These are phyloP conservation scores for Apiospora arundinis DNA, from an alignment of 2,329 filamentous ascomycete species.

Conservation along the genomic window DNA sequence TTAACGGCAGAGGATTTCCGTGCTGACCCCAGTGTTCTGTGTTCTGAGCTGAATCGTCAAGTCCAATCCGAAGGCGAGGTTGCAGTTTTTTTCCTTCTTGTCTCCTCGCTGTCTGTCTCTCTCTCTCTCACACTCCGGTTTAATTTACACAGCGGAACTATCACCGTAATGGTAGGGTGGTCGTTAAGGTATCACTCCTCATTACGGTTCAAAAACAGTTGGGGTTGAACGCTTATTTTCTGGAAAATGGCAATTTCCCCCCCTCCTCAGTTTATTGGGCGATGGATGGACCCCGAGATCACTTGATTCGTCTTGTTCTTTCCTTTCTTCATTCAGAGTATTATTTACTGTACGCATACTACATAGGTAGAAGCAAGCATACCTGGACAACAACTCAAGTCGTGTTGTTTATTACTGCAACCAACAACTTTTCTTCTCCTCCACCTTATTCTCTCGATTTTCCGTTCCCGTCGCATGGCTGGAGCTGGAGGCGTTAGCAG, in stretches of 20 bases:
- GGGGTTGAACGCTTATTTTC: constrained; percentile 14
- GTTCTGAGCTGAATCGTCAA: constrained; percentile 5
- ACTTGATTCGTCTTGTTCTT: not conserved
- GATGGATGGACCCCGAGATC: not conserved
- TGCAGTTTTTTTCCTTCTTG: not conserved
- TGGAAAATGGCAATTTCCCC: constrained; percentile 7
- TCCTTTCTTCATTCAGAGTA: no score
- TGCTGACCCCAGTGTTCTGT: constrained; percentile 1
- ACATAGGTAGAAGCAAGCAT: not conserved
- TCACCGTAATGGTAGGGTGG: constrained; percentile 1
- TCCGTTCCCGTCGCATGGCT: not conserved
- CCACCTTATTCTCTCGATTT: not conserved
- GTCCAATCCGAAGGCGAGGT: not conserved
- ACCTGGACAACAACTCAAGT: not conserved
- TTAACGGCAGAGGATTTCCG: not conserved
- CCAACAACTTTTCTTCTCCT: not conserved
- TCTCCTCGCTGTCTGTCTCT: not conserved
- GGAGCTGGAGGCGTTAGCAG: not conserved
- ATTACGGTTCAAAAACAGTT: constrained; percentile 18
- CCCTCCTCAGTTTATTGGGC: constrained; percentile 3
- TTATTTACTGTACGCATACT: no score
- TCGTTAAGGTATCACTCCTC: not conserved
- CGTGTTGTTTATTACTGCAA: not conserved
- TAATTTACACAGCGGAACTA: constrained; percentile 16
- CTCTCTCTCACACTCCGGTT: constrained; percentile 1